phyloP scores from a whole-genome alignment of 495 filamentous ascomycete genomes.

The Hypoxylon rickii region DNA sequence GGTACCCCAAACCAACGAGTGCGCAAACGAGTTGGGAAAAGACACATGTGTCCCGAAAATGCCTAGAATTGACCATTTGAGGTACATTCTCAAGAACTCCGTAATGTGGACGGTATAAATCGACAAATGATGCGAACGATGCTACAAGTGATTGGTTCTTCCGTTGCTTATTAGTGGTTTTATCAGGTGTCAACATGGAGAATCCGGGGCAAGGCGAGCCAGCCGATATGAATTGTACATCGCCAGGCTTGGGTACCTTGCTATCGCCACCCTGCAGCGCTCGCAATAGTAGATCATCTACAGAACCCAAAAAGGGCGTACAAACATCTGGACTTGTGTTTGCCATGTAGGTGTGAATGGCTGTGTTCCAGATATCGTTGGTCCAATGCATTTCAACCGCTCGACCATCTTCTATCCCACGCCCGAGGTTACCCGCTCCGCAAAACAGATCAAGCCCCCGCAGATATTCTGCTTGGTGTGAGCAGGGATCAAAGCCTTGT shows the following conservation, averaged over 20 bases:
- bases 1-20: slow-evolving; percentile 74
- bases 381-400: slow-evolving; percentile 65
- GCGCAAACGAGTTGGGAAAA: slow-evolving; percentile 70
- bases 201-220: slow-evolving; percentile 79
- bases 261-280: slow-evolving; percentile 57
- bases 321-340: slow-evolving; percentile 47
- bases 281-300: slow-evolving; percentile 65
- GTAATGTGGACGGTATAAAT: slow-evolving; percentile 73
- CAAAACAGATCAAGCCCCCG: slow-evolving; percentile 71
- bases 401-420: slow-evolving; percentile 74
- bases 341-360: slow-evolving; percentile 71
- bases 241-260: slow-evolving; percentile 57
- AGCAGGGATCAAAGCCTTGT: slow-evolving; percentile 60
- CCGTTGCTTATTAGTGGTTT: slow-evolving; percentile 48
- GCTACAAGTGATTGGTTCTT: slow-evolving; percentile 73
- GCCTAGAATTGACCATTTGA: slow-evolving; percentile 55
- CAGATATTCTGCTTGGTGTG: slow-evolving; percentile 38
- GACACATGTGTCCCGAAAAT: slow-evolving; percentile 56
- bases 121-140: slow-evolving; percentile 71
- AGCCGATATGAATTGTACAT: slow-evolving; percentile 70
- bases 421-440: slow-evolving; percentile 73
- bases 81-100: slow-evolving; percentile 75
- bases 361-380: slow-evolving; percentile 64
- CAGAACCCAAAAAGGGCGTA: slow-evolving; percentile 66
- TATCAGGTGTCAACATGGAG: slow-evolving; percentile 60